A percentile compares a stretch with the other conserved stretches of the same genome.
Evolutionary conservation across 179 eudicot genomes (phyloP).

Genomic region (Silene coronaria): DNA sequence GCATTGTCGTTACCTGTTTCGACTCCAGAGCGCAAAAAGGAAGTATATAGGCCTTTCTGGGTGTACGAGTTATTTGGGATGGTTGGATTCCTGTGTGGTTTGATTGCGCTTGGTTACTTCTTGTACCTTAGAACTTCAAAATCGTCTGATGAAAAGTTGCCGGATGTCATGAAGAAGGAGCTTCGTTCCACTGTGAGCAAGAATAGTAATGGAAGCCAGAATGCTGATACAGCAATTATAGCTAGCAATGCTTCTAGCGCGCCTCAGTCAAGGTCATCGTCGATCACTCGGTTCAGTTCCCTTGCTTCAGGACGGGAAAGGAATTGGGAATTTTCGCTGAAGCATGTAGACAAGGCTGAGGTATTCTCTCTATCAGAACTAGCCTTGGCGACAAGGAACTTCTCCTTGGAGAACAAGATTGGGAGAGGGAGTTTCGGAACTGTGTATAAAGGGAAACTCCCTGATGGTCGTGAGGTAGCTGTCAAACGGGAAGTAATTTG

Average conservation of each 20-base stretch:
- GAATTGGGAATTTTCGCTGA: slow-evolving; percentile 38
- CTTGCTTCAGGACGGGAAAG: slow-evolving; percentile 29
- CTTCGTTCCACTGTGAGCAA: slow-evolving; percentile 18
- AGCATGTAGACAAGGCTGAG: slow-evolving; percentile 40
- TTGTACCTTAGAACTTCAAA: slow-evolving; percentile 12
- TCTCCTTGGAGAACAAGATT: slow-evolving; percentile 44
- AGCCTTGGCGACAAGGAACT: slow-evolving; percentile 42
- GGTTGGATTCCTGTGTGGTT: slow-evolving; percentile 33
- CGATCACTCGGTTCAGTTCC: slow-evolving; percentile 34
- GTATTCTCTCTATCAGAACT: slow-evolving; percentile 36
- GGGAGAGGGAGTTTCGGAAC: slow-evolving; percentile 57
- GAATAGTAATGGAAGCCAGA: not conserved
- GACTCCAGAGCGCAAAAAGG: slow-evolving; percentile 4
- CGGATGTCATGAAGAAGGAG: slow-evolving; percentile 21
- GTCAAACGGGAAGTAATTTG: slow-evolving; percentile 46
- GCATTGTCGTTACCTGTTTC: slow-evolving; percentile 9
- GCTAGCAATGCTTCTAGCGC: slow-evolving; percentile 39
- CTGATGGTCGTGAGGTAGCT: slow-evolving; percentile 55
- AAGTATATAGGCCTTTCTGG: slow-evolving; percentile 27
- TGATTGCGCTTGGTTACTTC: slow-evolving; percentile 28
- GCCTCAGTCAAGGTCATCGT: slow-evolving; percentile 42
- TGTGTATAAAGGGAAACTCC: slow-evolving; percentile 43
- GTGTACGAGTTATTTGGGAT: slow-evolving; percentile 34
- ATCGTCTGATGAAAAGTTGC: not conserved
- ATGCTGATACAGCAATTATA: slow-evolving; percentile 26